These are phyloP conservation scores for Termitomyces sp. DNA, from an alignment of 768 basidiomycete genomes.

Conservation along the genomic window DNA sequence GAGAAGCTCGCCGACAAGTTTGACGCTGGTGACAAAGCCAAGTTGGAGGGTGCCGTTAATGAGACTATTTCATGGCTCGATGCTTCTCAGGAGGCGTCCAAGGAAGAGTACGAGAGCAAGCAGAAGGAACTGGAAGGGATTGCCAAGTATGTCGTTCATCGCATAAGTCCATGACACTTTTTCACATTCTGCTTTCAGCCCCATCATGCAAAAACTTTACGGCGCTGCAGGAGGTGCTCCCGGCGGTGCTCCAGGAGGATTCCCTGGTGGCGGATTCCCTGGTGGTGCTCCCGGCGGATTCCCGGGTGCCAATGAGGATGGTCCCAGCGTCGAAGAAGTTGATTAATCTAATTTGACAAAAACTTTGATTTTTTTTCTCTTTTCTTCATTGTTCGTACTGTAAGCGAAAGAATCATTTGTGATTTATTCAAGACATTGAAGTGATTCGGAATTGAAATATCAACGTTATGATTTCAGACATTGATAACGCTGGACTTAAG, in stretches of 20 bases:
- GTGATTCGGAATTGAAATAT: no score
- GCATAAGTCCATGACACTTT: background rate
- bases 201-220: constrained; percentile 74
- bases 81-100: constrained; percentile 82
- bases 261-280: constrained; percentile 44
- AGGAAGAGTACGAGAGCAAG: constrained; percentile 90
- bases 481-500: background rate
- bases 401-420: no score
- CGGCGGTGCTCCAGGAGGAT: constrained; percentile 61
- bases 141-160: constrained; percentile 49
- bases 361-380: background rate
- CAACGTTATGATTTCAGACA: no score
- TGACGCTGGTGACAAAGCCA: constrained; percentile 80
- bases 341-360: constrained; percentile 41
- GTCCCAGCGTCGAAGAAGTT: constrained; percentile 91
- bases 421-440: no score
- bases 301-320: constrained; percentile 74
- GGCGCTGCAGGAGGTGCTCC: constrained; percentile 67
- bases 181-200: constrained; percentile 28
- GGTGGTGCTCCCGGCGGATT: constrained; percentile 66
- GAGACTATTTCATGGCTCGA: constrained; percentile 89
- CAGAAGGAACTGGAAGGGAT: constrained; percentile 91
- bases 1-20: constrained; percentile 89
- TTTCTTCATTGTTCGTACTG: no score
- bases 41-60: constrained; percentile 78